A percentile compares a stretch with the other conserved stretches of the same genome.
Evolutionary conservation across 805 yeast genomes (phyloP).

Genomic region (Wickerhamiella bombiphila): DNA sequence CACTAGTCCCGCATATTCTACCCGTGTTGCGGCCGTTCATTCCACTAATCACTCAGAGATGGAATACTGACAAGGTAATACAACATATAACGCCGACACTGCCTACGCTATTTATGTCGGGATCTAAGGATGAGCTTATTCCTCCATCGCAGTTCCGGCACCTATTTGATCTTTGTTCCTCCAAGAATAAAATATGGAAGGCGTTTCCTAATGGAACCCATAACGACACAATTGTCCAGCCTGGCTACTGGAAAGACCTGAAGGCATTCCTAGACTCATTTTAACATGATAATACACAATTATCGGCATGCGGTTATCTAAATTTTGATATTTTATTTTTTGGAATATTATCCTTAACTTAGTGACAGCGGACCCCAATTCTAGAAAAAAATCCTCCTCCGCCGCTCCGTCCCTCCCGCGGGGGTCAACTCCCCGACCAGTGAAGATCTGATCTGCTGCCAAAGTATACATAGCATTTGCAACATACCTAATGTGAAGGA

Average conservation of each 20-base stretch:
- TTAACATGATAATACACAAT: too few relatives aligned
- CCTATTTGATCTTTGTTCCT: constrained; percentile 39
- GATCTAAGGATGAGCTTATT: constrained; percentile 72
- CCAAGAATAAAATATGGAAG: constrained; percentile 37
- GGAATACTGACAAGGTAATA: constrained; percentile 65
- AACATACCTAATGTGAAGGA: too few relatives aligned
- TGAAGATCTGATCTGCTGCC: too few relatives aligned
- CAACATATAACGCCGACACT: constrained; percentile 34
- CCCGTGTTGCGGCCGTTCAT: constrained; percentile 24
- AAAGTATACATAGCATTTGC: too few relatives aligned
- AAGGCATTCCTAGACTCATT: constrained; percentile 29
- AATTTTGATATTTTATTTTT: too few relatives aligned
- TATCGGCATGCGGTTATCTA: too few relatives aligned
- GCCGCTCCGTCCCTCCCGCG: too few relatives aligned
- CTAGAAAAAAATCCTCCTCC: too few relatives aligned
- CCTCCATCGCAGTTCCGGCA: constrained; percentile 71
- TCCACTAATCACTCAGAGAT: constrained; percentile 59
- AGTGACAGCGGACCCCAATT: too few relatives aligned
- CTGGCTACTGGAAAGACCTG: constrained; percentile 63
- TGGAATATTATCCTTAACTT: too few relatives aligned
- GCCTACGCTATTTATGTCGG: constrained; percentile 61
- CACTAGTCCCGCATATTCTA: constrained; percentile 33
- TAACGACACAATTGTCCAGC: constrained; percentile 67
- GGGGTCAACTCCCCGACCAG: too few relatives aligned
- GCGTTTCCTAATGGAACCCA: constrained; percentile 52